Conservation (phyloP, 1,284 basidiomycete species). For the Uromyces viciae-fabae region DNA sequence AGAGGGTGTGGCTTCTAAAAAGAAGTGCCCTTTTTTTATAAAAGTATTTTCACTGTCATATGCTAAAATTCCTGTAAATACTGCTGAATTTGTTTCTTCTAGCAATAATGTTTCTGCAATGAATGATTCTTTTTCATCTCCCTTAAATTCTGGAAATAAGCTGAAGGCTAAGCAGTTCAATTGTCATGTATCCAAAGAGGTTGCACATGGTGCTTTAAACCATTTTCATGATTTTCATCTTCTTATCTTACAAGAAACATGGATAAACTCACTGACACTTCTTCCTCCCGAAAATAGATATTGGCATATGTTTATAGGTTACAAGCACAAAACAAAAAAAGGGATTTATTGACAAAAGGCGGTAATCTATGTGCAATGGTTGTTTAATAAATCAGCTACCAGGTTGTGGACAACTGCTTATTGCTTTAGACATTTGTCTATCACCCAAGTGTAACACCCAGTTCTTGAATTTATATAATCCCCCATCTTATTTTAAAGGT, state of each 20-base stretch:
- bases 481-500: not conserved
- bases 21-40: not conserved
- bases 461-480: conserved; percentile 13
- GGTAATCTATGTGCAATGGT: not conserved
- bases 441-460: not conserved
- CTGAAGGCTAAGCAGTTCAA: conserved; percentile 27
- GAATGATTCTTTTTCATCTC: not conserved
- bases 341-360: not conserved
- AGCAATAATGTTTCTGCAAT: not conserved
- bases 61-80: not conserved
- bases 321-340: not conserved
- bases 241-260: conserved; percentile 11
- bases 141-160: not conserved
- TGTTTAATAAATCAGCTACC: not conserved
- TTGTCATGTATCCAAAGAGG: not conserved
- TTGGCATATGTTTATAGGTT: not conserved
- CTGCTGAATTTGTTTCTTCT: no score
- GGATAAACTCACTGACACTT: not conserved
- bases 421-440: not conserved
- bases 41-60: no score
- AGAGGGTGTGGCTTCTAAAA: not conserved
- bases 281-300: not conserved
- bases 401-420: not conserved
- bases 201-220: not conserved
- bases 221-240: not conserved